A percentile compares a stretch with the other conserved stretches of the same genome.
These are phyloP conservation scores for Colletotrichum theobromicola DNA, from an alignment of 2,329 filamentous ascomycete species.

Conservation along the genomic window DNA sequence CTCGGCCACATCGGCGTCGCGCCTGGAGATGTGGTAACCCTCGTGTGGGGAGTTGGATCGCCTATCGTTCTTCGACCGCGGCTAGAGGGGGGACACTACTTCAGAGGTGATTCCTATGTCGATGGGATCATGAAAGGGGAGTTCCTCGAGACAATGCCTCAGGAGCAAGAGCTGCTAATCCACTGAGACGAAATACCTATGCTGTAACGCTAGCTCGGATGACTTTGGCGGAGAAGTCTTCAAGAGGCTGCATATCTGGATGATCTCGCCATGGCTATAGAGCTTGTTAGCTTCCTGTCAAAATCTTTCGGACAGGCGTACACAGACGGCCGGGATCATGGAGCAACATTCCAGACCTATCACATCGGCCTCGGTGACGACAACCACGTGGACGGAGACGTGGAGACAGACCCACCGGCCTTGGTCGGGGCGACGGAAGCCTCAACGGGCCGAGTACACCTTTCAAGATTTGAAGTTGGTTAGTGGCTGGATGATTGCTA, in stretches of 20 bases:
- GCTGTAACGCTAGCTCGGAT: rapidly evolving
- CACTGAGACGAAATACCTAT: background rate
- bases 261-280: background rate
- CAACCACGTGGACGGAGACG: rapidly evolving
- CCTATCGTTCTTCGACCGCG: background rate
- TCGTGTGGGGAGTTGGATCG: background rate
- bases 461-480: background rate
- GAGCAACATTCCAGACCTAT: background rate
- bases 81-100: background rate
- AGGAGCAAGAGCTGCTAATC: background rate
- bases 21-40: background rate
- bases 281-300: background rate
- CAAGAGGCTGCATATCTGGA: background rate
- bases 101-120: background rate
- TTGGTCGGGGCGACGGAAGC: background rate
- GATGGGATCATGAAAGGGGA: background rate
- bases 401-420: background rate
- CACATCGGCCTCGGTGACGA: background rate
- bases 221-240: background rate
- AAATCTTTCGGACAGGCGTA: rapidly evolving
- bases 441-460: background rate
- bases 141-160: background rate
- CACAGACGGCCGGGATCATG: background rate
- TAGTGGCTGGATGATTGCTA: background rate
- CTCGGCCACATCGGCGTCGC: background rate